Base-by-base conservation (phyloP, 345 rosid species). In the Salix purpurea region DNA sequence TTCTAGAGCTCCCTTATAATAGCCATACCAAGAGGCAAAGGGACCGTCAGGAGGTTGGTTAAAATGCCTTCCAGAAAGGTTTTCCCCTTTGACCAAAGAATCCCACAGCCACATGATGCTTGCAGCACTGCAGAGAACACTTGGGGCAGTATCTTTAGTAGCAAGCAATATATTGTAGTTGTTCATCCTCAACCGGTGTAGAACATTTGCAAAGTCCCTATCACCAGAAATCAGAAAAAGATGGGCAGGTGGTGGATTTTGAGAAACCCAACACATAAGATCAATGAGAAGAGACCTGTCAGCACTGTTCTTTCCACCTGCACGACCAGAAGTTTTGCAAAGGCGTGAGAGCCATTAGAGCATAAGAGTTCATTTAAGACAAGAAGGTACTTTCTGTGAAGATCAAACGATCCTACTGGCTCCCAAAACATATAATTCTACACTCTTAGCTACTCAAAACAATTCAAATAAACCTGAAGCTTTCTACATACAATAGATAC, bases 11-110 rank as follows among this genome's bases (percentile, higher is more conserved):
- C 74, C 87, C 82, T 74, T 87, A 79, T 84, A 87, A 74, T 90
- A 91, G 83, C 97, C 98, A 83, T 94, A 96, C 98, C 97, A 96
- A 74, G 98, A 94, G 77, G 88, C 84, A 80, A 81, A 88, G 66
- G 97, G 94, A 77, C 98, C 97, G 86, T 96, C 99, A 1, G 98
- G 99, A 64, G 97, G 97, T 56, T 87, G 97, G 80, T 96, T 96
- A 81, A 86, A 91, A 77, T 87, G 74, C 83, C 79, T 91, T 71
- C 92, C 97, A 2, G 62, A 26, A 6, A 82, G 79, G 74, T 73
- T 73, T 70, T 88, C 87, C 48, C 91, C 91, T 78, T 67, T 88
- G 15, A 88, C 78, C 80, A 93, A 82, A 40, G 83, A 66, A 65
- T 81, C 77, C 99, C 99, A 96, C 68, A 86, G 78, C 97, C 98